phyloP scores from a whole-genome alignment of 352 stramenopile species.

The Globisporangium spinosum region DNA sequence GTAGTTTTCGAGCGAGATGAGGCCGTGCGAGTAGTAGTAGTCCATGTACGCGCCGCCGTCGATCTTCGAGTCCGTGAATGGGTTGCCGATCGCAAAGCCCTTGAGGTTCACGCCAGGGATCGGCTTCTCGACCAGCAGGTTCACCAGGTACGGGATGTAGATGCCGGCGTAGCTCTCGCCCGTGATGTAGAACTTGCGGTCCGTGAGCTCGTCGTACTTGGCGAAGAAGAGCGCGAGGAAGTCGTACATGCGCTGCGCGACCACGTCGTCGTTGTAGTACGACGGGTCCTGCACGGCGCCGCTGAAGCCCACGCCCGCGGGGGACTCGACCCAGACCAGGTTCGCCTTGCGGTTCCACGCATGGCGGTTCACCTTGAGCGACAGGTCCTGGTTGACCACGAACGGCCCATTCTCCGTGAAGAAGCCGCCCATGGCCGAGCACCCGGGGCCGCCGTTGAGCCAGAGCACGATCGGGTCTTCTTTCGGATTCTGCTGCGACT shows the following conservation, averaged over 20 bases:
- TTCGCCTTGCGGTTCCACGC: constrained; percentile 79
- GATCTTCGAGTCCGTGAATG: constrained; percentile 56
- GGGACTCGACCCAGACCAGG: constrained; percentile 76
- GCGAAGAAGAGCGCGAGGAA: constrained; percentile 69
- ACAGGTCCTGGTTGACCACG: constrained; percentile 49
- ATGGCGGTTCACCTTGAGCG: constrained; percentile 62
- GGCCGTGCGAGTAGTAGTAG: constrained; percentile 84
- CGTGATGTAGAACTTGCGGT: constrained; percentile 79
- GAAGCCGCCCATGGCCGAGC: constrained; percentile 66
- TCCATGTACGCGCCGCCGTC: constrained; percentile 74
- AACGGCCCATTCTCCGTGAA: constrained; percentile 80
- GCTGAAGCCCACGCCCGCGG: constrained; percentile 71
- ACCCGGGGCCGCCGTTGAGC: constrained; percentile 78
- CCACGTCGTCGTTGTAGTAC: constrained; percentile 83
- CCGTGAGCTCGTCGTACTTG: constrained; percentile 67
- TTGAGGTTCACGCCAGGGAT: constrained; percentile 65
- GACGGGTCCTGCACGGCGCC: constrained; percentile 44
- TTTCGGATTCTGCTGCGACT: constrained; percentile 50
- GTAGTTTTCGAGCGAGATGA: constrained; percentile 80
- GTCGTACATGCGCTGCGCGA: constrained; percentile 74
- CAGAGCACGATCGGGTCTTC: constrained; percentile 76
- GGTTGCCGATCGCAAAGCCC: constrained; percentile 78
- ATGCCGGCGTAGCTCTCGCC: constrained; percentile 86
- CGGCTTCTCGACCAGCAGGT: constrained; percentile 63
- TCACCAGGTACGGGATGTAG: constrained; percentile 88